Evolutionary conservation across 1,284 basidiomycete species (phyloP), one percentile per base, ranked within the genome.

Genomic region (Malassezia restricta): DNA sequence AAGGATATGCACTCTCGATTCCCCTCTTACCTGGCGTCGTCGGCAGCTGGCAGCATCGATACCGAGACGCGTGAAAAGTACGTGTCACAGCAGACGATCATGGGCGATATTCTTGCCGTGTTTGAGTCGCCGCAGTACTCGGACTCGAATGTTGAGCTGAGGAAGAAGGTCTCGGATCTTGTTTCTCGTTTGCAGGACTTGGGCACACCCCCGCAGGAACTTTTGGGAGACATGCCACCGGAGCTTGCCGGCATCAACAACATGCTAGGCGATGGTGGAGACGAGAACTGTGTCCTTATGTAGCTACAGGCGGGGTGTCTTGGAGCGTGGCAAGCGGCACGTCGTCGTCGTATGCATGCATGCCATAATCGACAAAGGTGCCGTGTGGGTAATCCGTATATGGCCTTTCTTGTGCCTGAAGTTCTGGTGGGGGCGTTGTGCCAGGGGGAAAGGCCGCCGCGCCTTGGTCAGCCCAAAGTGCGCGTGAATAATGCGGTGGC

Each of bases 171-270:
- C 15, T 77, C 83, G 5, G 78, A 79, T 35, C 76, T 89, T 40
- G 88, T 90, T 83, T 80, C 79, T 54, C 64, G 89, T 84, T 82
- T 92, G 80, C 87, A 91, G 78, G 78, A 79, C 30, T 79, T 84
- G 54, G 91, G 92, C 3, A 82, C 86, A 9, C 91, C 91, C 0
- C 91, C 91, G 0, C 75, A 82, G 45, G 87, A 91, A 69, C 82
- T 96, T 49, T 87, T 94, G 82, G 92, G 91, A 2, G 83, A 86
- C 5, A 78, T 95, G 61, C 90, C 90, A 0, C 81, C 87, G 4
- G 87, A 67, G 48, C 49, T 68, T 32, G 61, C 64, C 15, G 55
- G 44, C 9, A 38, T 70, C 38, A 62, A 61, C 37, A 58, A 63
- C 1, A 59, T 67, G 28, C 54, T 61, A 4, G 61, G 63, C 8